These are phyloP conservation scores for Suhomyces vadensis DNA, from an alignment of 805 yeast species.

Conservation along the genomic window DNA sequence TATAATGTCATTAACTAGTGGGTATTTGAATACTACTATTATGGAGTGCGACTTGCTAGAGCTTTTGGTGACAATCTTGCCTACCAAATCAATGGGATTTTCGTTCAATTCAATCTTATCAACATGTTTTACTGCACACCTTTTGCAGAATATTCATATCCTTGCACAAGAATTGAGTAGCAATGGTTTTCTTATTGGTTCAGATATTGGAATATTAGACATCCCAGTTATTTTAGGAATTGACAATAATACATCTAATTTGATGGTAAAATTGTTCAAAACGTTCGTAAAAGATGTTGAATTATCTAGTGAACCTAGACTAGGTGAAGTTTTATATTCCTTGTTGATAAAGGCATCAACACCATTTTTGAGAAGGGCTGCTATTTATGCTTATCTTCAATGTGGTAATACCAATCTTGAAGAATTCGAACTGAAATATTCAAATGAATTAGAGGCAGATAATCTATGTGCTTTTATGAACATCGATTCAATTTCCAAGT, in stretches of 20 bases:
- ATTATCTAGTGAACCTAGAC: conserved; percentile 18
- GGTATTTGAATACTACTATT: conserved; percentile 34
- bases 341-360: conserved; percentile 57
- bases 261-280: conserved; percentile 25
- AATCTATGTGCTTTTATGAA: conserved; percentile 51
- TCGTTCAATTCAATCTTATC: conserved; percentile 49
- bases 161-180: conserved; percentile 27
- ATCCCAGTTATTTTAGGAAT: conserved; percentile 34
- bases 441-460: conserved; percentile 51
- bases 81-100: conserved; percentile 47
- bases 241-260: conserved; percentile 20
- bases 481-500: conserved; percentile 38
- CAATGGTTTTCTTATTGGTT: conserved; percentile 25
- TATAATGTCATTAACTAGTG: conserved; percentile 33
- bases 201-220: conserved; percentile 32
- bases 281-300: background rate
- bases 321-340: conserved; percentile 48
- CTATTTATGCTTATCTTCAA: conserved; percentile 54
- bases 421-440: conserved; percentile 15
- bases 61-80: conserved; percentile 48
- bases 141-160: conserved; percentile 46
- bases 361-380: conserved; percentile 65
- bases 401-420: conserved; percentile 44
- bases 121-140: conserved; percentile 51
- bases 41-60: conserved; percentile 54